These are phyloP conservation scores for Debaryomycetaceae sp. DNA, from an alignment of 1,139 yeast genomes.

Conservation along the genomic window DNA sequence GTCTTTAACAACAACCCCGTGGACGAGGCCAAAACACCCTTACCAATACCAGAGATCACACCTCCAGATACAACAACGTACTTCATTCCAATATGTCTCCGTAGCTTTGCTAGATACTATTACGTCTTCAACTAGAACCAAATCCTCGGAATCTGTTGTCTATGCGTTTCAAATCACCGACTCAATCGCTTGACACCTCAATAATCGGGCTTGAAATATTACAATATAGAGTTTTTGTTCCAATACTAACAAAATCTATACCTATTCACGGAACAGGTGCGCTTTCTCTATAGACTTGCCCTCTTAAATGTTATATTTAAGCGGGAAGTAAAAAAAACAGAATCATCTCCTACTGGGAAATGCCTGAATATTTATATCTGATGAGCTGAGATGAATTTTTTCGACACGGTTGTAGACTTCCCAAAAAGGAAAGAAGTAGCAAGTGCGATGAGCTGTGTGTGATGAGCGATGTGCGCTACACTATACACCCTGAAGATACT, in stretches of 20 bases:
- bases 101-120: neutral
- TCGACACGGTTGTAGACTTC: constrained; percentile 17
- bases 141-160: neutral
- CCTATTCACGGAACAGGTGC: neutral
- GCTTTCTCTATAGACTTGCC: constrained; percentile 25
- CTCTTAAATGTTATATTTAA: constrained; percentile 45
- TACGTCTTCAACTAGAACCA: neutral
- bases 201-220: neutral
- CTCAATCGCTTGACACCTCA: neutral
- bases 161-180: neutral
- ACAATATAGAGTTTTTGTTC: neutral
- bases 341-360: constrained; percentile 8
- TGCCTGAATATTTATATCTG: constrained; percentile 7
- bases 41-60: constrained; percentile 98
- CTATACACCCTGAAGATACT: constrained; percentile 21
- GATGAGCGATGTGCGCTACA: constrained; percentile 18
- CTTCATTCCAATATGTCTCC: constrained; percentile 53
- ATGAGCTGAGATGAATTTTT: constrained; percentile 12
- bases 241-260: neutral
- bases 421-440: constrained; percentile 16
- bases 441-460: neutral
- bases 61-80: constrained; percentile 99
- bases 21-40: constrained; percentile 95
- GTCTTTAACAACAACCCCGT: constrained; percentile 95
- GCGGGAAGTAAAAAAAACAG: constrained; percentile 43